Percentiles rank a stretch among this genome's conserved stretches.
Evolutionary conservation across 129 eudicot species (phyloP).

Genomic region (Heracleum sosnowskyi): DNA sequence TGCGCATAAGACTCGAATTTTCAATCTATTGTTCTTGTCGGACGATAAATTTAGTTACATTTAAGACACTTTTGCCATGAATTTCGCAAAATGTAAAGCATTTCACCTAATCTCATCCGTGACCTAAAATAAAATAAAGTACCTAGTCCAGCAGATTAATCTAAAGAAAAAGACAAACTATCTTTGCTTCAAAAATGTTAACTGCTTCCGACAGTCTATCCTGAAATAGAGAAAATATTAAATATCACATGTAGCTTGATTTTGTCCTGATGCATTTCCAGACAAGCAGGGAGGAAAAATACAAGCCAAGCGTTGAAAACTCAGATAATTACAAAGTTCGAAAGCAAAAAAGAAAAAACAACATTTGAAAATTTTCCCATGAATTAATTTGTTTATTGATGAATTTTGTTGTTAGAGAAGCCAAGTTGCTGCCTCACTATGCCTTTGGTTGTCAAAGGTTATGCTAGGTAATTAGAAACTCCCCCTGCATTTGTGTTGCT

Average conservation of each 20-base stretch:
- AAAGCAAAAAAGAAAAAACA: background rate
- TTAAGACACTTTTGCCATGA: no score
- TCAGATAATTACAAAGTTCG: background rate
- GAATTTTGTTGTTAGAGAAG: no score
- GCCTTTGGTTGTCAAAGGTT: no score
- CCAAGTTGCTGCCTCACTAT: no score
- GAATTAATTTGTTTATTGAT: no score
- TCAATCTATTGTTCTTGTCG: background rate
- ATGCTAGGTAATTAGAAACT: no score
- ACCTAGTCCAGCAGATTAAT: background rate
- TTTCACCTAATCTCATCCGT: background rate
- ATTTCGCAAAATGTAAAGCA: background rate
- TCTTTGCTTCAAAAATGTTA: background rate
- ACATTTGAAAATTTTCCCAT: no score
- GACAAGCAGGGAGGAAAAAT: constrained; percentile 1
- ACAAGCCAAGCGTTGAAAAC: background rate
- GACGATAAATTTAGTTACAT: no score
- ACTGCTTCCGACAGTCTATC: background rate
- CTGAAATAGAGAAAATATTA: background rate
- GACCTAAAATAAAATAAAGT: background rate
- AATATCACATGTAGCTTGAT: background rate
- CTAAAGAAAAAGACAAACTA: background rate
- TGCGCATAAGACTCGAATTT: no score
- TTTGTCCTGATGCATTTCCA: background rate
- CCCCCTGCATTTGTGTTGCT: no score